Evolutionary conservation across 2,329 filamentous ascomycete genomes (phyloP).

Genomic region (Pseudocercospora cruenta): DNA sequence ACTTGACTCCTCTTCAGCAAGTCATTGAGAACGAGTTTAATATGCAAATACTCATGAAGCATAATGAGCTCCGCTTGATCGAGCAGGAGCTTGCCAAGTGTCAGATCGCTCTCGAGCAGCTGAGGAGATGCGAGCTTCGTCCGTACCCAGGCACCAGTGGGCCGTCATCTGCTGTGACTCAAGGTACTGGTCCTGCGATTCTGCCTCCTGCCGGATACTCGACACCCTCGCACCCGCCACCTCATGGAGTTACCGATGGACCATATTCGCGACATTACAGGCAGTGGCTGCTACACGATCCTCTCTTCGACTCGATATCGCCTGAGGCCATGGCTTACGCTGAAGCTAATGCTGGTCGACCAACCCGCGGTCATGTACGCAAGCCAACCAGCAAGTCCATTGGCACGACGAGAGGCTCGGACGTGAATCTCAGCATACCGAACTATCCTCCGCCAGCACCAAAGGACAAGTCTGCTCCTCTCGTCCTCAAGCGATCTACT

Average conservation of each 20-base stretch:
- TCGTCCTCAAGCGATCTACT: constrained; percentile 77
- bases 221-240: constrained; percentile 76
- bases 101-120: constrained; percentile 87
- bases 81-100: constrained; percentile 97
- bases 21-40: constrained; percentile 84
- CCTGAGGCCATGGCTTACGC: constrained; percentile 28
- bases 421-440: constrained; percentile 63
- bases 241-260: constrained; percentile 88
- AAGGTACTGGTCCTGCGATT: constrained; percentile 73
- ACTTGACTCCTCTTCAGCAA: constrained; percentile 63
- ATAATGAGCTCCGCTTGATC: constrained; percentile 90
- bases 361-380: constrained; percentile 68
- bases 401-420: constrained; percentile 48
- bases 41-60: constrained; percentile 89
- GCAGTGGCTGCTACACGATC: constrained; percentile 90
- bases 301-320: constrained; percentile 70
- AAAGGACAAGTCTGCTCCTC: constrained; percentile 73
- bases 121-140: constrained; percentile 88
- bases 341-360: constrained; percentile 62
- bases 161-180: constrained; percentile 69
- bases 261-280: constrained; percentile 94
- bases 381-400: constrained; percentile 54
- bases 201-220: constrained; percentile 64
- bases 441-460: constrained; percentile 72
- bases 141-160: constrained; percentile 78